phyloP scores from a whole-genome alignment of 495 filamentous ascomycete genomes.

The Lophium mytilinum region DNA sequence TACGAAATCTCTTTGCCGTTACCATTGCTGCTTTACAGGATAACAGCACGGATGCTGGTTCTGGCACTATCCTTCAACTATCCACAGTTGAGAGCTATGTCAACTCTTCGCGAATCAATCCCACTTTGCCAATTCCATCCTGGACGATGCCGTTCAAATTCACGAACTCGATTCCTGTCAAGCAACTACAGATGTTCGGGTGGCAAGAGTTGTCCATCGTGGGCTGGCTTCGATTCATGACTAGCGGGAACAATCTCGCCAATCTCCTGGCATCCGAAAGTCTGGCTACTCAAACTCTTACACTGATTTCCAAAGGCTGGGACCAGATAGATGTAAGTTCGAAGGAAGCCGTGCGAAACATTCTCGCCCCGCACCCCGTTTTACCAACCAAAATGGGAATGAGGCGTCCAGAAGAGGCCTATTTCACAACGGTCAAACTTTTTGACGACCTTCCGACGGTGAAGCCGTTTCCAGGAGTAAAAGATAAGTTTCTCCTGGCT shows the following conservation, averaged over 20 bases:
- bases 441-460: constrained; percentile 89
- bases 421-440: constrained; percentile 84
- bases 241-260: constrained; percentile 50
- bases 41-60: constrained; percentile 38
- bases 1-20: constrained; percentile 62
- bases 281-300: constrained; percentile 72
- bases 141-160: constrained; percentile 74
- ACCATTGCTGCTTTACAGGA: constrained; percentile 71
- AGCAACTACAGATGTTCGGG: constrained; percentile 65
- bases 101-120: constrained; percentile 63
- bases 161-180: constrained; percentile 51
- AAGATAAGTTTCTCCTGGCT: constrained; percentile 77
- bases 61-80: constrained; percentile 64
- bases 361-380: constrained; percentile 59
- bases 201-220: constrained; percentile 77
- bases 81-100: constrained; percentile 66
- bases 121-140: constrained; percentile 76
- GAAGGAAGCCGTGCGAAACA: constrained; percentile 53
- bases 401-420: constrained; percentile 77
- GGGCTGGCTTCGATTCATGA: constrained; percentile 73
- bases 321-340: constrained; percentile 58
- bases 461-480: constrained; percentile 58
- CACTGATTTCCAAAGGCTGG: constrained; percentile 80
- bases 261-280: constrained; percentile 59
- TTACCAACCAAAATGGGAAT: constrained; percentile 91